phyloP scores from a whole-genome alignment of 306 rosid species.

The Prunus mume region DNA sequence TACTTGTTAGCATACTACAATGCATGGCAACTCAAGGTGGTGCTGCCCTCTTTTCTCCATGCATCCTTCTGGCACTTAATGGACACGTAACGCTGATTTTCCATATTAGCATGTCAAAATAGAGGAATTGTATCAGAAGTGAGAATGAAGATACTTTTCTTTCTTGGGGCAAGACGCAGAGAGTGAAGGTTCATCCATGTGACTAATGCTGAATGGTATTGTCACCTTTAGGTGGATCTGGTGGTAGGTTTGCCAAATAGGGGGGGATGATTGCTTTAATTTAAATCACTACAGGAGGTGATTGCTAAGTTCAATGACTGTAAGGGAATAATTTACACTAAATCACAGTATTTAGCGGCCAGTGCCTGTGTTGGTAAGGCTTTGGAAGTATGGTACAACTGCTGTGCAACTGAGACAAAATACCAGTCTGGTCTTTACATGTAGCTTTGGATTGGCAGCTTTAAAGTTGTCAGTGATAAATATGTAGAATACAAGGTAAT shows the following conservation, averaged over 20 bases:
- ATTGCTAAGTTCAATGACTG: not conserved
- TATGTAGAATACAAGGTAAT: not conserved
- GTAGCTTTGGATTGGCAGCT: not conserved
- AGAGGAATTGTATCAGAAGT: not conserved
- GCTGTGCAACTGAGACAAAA: not conserved
- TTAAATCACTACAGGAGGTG: not conserved
- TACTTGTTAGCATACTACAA: not conserved
- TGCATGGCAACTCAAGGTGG: not conserved
- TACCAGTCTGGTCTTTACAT: not conserved
- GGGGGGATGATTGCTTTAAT: not conserved
- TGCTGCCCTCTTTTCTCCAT: not conserved
- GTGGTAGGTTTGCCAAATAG: not conserved
- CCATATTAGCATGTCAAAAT: not conserved
- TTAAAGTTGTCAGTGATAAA: not conserved
- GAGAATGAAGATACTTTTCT: not conserved
- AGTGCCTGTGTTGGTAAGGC: not conserved
- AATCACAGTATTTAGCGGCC: not conserved
- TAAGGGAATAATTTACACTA: not conserved
- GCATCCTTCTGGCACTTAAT: not conserved
- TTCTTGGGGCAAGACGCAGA: not conserved
- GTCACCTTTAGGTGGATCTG: not conserved
- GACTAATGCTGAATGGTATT: not conserved
- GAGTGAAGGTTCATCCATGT: not conserved
- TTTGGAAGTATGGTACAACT: not conserved
- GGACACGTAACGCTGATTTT: not conserved